These are phyloP conservation scores for Flaveria floridana DNA, from an alignment of 140 eudicot genomes.

Conservation along the genomic window DNA sequence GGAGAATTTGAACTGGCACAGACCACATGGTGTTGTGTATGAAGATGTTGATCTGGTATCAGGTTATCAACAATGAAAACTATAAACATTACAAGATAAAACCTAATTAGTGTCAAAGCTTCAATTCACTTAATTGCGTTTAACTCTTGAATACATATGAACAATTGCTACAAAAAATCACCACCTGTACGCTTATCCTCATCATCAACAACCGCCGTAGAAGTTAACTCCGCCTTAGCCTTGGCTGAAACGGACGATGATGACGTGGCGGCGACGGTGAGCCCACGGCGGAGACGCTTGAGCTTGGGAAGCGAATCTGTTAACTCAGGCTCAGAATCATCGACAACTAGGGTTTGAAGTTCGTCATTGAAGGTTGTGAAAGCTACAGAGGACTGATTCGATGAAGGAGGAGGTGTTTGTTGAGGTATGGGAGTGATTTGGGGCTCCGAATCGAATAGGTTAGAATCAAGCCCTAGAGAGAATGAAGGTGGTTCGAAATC, in stretches of 20 bases:
- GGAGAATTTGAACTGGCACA: slow-evolving; percentile 55
- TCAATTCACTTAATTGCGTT: not conserved
- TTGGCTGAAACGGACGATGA: slow-evolving; percentile 2
- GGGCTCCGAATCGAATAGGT: slow-evolving; percentile 23
- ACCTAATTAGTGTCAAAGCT: slow-evolving; percentile 3
- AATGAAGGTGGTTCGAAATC: slow-evolving; percentile 36
- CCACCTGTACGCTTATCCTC: slow-evolving; percentile 45
- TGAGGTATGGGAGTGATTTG: not conserved
- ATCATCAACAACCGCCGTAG: slow-evolving; percentile 38
- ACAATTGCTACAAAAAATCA: not conserved
- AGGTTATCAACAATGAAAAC: not conserved
- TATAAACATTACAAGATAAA: not conserved
- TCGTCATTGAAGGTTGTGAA: slow-evolving; percentile 5
- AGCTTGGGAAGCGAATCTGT: slow-evolving; percentile 16
- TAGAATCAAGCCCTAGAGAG: slow-evolving; percentile 33
- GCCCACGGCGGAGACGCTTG: slow-evolving; percentile 52
- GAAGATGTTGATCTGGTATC: slow-evolving; percentile 39
- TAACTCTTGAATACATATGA: not conserved
- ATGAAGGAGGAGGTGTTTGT: not conserved
- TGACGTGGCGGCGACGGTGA: not conserved
- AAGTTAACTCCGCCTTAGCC: slow-evolving; percentile 12
- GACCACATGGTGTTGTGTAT: slow-evolving; percentile 31
- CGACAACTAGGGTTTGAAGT: slow-evolving; percentile 27
- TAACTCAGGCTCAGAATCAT: slow-evolving; percentile 35
- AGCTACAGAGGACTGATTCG: not conserved